phyloP scores from a whole-genome alignment of 2,329 filamentous ascomycete genomes.

The Hypoxylon sp. region DNA sequence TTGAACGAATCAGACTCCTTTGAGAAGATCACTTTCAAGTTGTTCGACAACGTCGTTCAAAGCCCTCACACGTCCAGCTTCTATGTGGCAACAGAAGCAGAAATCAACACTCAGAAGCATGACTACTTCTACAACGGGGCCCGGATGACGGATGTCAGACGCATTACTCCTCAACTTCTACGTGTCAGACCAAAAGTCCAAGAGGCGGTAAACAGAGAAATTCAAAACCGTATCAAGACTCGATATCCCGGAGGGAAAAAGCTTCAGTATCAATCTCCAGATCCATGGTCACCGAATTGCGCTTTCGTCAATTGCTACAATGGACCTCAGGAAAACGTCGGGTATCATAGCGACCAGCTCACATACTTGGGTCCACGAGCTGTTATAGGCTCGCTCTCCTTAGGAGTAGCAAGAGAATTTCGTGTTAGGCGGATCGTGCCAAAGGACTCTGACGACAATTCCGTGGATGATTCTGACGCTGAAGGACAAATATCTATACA shows the following conservation, averaged over 20 bases:
- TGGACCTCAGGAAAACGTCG: slow-evolving; percentile 84
- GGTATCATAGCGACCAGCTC: slow-evolving; percentile 92
- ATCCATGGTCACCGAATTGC: slow-evolving; percentile 85
- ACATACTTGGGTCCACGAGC: slow-evolving; percentile 92
- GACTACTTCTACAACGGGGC: slow-evolving; percentile 91
- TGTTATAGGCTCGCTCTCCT: slow-evolving; percentile 88
- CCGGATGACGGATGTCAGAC: slow-evolving; percentile 79
- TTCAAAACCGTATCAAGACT: slow-evolving; percentile 76
- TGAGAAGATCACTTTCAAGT: slow-evolving; percentile 78
- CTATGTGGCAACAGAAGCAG: slow-evolving; percentile 81
- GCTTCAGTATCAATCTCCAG: slow-evolving; percentile 80
- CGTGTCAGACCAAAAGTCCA: slow-evolving; percentile 78
- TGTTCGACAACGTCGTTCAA: slow-evolving; percentile 89
- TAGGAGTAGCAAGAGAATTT: slow-evolving; percentile 95
- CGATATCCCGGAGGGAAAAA: slow-evolving; percentile 79
- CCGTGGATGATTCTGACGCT: slow-evolving; percentile 67
- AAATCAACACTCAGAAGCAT: slow-evolving; percentile 76
- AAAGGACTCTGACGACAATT: slow-evolving; percentile 61
- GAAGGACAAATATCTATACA: slow-evolving; percentile 93
- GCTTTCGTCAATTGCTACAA: slow-evolving; percentile 96
- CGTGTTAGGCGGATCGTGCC: slow-evolving; percentile 83
- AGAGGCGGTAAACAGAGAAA: slow-evolving; percentile 80
- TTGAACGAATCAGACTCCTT: slow-evolving; percentile 80
- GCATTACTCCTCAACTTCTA: slow-evolving; percentile 80
- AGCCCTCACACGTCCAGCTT: slow-evolving; percentile 88